Conservation (phyloP, 352 stramenopile species). For the Phytophthora agathidicida region DNA sequence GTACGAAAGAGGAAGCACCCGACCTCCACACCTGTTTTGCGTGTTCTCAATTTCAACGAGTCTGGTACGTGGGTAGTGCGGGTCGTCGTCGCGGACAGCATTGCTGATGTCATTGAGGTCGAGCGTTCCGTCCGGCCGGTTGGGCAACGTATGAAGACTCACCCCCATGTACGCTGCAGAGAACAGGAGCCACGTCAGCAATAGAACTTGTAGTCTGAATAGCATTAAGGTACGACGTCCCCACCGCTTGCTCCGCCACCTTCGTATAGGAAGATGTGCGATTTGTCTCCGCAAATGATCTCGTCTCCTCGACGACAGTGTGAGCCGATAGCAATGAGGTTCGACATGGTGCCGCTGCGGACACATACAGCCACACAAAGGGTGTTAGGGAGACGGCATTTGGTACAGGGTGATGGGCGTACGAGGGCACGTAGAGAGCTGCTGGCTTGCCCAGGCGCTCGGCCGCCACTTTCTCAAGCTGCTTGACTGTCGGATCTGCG, state of each 20-base stretch:
- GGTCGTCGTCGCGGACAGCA: slow-evolving; percentile 79
- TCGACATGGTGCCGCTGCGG: slow-evolving; percentile 96
- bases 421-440: slow-evolving; percentile 96
- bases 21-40: slow-evolving; percentile 96
- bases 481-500: slow-evolving; percentile 94
- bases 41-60: slow-evolving; percentile 98
- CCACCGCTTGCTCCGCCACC: slow-evolving; percentile 86
- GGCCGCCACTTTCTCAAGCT: slow-evolving; percentile 92
- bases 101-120: slow-evolving; percentile 79
- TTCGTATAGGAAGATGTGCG: slow-evolving; percentile 98
- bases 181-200: slow-evolving; percentile 3
- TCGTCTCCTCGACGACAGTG: slow-evolving; percentile 94
- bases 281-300: slow-evolving; percentile 95
- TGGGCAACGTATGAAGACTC: slow-evolving; percentile 87
- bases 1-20: slow-evolving; percentile 87
- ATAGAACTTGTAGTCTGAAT: not conserved
- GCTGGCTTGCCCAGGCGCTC: slow-evolving; percentile 94
- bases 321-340: slow-evolving; percentile 94
- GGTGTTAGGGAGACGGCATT: slow-evolving; percentile 4
- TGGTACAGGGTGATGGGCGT: slow-evolving; percentile 18
- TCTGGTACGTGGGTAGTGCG: slow-evolving; percentile 83
- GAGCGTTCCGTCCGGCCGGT: slow-evolving; percentile 87
- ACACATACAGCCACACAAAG: not conserved
- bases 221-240: slow-evolving; percentile 12
- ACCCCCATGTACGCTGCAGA: slow-evolving; percentile 88